Evolutionary conservation across 805 yeast species (phyloP).

Genomic region (Lipomyces oligophaga): DNA sequence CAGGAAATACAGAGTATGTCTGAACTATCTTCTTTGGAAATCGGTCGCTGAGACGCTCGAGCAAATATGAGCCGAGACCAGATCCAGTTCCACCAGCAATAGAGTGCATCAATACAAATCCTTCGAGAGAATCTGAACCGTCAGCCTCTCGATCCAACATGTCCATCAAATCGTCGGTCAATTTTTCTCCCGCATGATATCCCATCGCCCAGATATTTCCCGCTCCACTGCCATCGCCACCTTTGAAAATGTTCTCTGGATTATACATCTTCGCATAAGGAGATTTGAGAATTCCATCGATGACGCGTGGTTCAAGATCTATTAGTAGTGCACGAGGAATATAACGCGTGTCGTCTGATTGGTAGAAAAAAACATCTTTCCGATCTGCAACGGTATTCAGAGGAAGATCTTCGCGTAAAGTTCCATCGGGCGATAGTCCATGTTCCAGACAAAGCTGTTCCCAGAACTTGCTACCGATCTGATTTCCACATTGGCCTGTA

Average conservation of each 20-base stretch:
- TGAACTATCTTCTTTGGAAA: slow-evolving; percentile 78
- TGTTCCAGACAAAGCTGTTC: slow-evolving; percentile 81
- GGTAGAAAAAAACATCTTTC: slow-evolving; percentile 77
- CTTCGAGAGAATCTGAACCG: slow-evolving; percentile 81
- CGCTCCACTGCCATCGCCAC: slow-evolving; percentile 86
- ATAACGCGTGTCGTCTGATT: slow-evolving; percentile 68
- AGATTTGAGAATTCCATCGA: slow-evolving; percentile 55
- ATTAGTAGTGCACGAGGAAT: slow-evolving; percentile 84
- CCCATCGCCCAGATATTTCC: slow-evolving; percentile 97
- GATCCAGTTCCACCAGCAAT: slow-evolving; percentile 99
- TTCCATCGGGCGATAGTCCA: slow-evolving; percentile 69
- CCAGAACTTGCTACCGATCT: slow-evolving; percentile 92
- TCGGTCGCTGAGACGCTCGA: slow-evolving; percentile 76
- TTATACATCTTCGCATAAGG: slow-evolving; percentile 64
- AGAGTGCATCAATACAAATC: slow-evolving; percentile 86
- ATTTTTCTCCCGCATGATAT: slow-evolving; percentile 63
- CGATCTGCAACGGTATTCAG: slow-evolving; percentile 48
- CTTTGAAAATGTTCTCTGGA: slow-evolving; percentile 73
- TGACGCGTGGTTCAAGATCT: slow-evolving; percentile 79
- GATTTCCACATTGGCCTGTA: slow-evolving; percentile 92
- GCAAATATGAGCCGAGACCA: slow-evolving; percentile 79
- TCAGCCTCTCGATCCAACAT: slow-evolving; percentile 88
- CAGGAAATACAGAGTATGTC: slow-evolving; percentile 85
- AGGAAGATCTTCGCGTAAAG: slow-evolving; percentile 35
- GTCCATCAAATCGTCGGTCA: slow-evolving; percentile 71